A percentile compares a stretch with the other conserved stretches of the same genome.
Evolutionary conservation across 495 filamentous ascomycete genomes (phyloP).

Genomic region (Pseudevernia furfuracea): DNA sequence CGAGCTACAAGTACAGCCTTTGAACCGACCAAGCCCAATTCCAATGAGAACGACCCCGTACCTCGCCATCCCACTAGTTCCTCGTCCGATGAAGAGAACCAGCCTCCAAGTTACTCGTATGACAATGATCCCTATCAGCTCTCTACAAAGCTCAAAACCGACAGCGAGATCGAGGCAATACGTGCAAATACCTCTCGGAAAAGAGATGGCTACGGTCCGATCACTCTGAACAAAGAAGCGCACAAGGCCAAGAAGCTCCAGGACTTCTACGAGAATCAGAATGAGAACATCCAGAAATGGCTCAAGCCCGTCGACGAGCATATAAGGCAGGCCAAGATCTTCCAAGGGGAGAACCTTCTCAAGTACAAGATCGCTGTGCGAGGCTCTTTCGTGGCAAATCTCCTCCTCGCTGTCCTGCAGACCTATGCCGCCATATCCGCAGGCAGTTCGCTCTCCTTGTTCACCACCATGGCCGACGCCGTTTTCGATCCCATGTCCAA

Average conservation of each 20-base stretch:
- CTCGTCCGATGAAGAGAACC: conserved; percentile 53
- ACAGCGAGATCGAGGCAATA: conserved; percentile 70
- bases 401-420: conserved; percentile 70
- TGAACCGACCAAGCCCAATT: conserved; percentile 30
- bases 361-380: conserved; percentile 84
- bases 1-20: conserved; percentile 42
- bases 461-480: conserved; percentile 96
- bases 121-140: conserved; percentile 77
- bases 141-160: conserved; percentile 67
- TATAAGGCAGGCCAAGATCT: conserved; percentile 65
- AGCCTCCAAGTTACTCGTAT: conserved; percentile 48
- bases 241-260: conserved; percentile 55
- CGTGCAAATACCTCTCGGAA: conserved; percentile 77
- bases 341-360: conserved; percentile 70
- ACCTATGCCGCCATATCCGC: conserved; percentile 83
- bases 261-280: conserved; percentile 85
- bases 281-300: conserved; percentile 85
- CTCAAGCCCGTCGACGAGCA: conserved; percentile 93
- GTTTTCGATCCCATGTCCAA: conserved; percentile 94
- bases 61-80: conserved; percentile 36
- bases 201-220: conserved; percentile 46
- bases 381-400: conserved; percentile 81
- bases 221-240: conserved; percentile 37
- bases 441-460: conserved; percentile 74
- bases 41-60: conserved; percentile 39